Evolutionary conservation across 139 green algal species (phyloP), one percentile per base, ranked within the genome.

Genomic region (Chlorella vulgaris): DNA sequence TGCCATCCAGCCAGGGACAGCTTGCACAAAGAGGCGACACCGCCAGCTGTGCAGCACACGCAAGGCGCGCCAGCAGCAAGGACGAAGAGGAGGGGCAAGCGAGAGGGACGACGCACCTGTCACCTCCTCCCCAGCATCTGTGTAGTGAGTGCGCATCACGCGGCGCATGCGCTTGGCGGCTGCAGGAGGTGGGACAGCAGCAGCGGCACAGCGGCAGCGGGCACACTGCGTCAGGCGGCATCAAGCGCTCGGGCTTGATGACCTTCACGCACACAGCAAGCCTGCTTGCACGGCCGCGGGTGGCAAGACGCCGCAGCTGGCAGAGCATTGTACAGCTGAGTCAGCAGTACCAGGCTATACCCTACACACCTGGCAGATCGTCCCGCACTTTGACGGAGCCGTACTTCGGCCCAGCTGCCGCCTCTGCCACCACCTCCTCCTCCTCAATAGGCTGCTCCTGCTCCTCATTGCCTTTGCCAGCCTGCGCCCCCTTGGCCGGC

Each of bases 71-170:
- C n/a, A n/a, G n/a, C n/a, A n/a, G n/a, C n/a, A n/a, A n/a, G n/a
- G n/a, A n/a, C n/a, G n/a, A n/a, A n/a, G n/a, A n/a, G n/a, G n/a
- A n/a, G n/a, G n/a, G n/a, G n/a, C n/a, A n/a, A n/a, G 43, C 39
- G 39, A 43, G 10, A 4, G 3, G 28, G 2, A 4, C 4, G 18
- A 58, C 47, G 13, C 47, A 58, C 78, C 78, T n/a, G 71, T 88
- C 21, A 86, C 88, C 74, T 92, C 88, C 76, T 92, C 88, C 2
- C 88, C 88, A 24, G 68, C 78, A 29, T 90, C 82, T 55, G 91
- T 91, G 78, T 84, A 84, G 21, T 63, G 83, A 2, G 80, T 85
- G 18, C 63, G 78, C 36, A 69, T 79, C n/a, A 89, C 87, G 24
- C 76, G 82, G 35, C 61, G 75, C 47, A 33, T 24, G 2, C 80